Conservation (phyloP, 345 rosid genomes). For the Draba incana region DNA sequence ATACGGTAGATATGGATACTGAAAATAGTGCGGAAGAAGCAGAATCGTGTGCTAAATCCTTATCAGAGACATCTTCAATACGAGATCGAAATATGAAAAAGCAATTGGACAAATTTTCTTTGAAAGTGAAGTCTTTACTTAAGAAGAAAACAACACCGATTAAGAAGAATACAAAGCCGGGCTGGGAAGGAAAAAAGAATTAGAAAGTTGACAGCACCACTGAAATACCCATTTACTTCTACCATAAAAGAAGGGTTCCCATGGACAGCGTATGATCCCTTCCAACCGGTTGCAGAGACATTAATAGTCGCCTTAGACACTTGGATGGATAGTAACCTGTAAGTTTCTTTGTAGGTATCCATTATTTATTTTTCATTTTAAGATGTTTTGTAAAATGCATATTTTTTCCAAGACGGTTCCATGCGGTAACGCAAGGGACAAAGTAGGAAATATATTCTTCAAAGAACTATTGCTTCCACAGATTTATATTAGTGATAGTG, state of each 20-base stretch:
- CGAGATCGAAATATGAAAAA: not conserved
- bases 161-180: not conserved
- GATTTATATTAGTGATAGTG: not conserved
- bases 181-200: not conserved
- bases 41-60: not conserved
- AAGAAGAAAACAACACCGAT: not conserved
- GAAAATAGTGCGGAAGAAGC: not conserved
- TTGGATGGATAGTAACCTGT: not conserved
- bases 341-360: not conserved
- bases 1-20: not conserved
- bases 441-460: not conserved
- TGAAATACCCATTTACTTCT: not conserved
- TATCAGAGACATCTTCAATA: not conserved
- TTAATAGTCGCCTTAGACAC: not conserved
- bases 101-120: not conserved
- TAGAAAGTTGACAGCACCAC: not conserved
- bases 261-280: not conserved
- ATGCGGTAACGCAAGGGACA: not conserved
- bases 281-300: not conserved
- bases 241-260: not conserved
- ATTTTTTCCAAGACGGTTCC: not conserved
- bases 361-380: not conserved
- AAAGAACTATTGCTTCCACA: not conserved
- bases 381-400: not conserved
- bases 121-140: not conserved